A percentile compares a stretch with the other conserved stretches of the same genome.
Conservation (phyloP, 768 basidiomycete genomes). For the Lanmaoa rubissima region DNA sequence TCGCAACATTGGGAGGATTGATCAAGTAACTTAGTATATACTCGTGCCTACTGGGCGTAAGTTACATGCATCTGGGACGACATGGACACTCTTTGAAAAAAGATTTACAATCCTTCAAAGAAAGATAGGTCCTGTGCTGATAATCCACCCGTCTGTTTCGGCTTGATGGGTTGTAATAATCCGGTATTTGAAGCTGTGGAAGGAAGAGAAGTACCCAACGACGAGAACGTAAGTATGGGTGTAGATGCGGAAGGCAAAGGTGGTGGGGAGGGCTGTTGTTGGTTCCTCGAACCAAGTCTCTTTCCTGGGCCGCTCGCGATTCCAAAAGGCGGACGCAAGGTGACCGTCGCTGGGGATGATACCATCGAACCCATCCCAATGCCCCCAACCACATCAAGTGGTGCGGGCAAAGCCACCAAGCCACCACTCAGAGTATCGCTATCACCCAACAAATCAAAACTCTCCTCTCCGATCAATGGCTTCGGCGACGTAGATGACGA, state of each 20-base stretch:
- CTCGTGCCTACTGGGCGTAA: neutral
- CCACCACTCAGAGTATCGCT: neutral
- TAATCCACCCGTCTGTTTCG: slow-evolving; percentile 49
- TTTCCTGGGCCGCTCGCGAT: neutral
- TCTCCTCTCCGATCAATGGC: neutral
- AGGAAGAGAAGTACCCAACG: slow-evolving; percentile 7
- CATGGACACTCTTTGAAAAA: neutral
- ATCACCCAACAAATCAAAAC: slow-evolving; percentile 22
- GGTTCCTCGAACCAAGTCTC: slow-evolving; percentile 1
- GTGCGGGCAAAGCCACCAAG: neutral
- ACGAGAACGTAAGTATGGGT: slow-evolving; percentile 20
- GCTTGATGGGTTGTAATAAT: slow-evolving; percentile 13
- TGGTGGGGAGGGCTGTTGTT: slow-evolving; percentile 21
- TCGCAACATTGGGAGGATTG: neutral
- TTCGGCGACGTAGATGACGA: slow-evolving; percentile 8
- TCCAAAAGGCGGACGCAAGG: slow-evolving; percentile 2
- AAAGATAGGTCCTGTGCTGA: slow-evolving; percentile 86
- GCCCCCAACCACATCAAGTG: neutral
- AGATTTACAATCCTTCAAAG: slow-evolving; percentile 67
- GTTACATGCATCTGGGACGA: neutral
- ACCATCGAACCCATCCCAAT: neutral
- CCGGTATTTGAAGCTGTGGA: slow-evolving; percentile 8
- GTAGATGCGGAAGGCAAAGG: slow-evolving; percentile 8
- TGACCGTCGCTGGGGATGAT: neutral
- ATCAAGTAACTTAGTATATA: neutral